These are phyloP conservation scores for Mycotypha africana DNA, from an alignment of 371 early-diverging fungal genomes.

Conservation along the genomic window DNA sequence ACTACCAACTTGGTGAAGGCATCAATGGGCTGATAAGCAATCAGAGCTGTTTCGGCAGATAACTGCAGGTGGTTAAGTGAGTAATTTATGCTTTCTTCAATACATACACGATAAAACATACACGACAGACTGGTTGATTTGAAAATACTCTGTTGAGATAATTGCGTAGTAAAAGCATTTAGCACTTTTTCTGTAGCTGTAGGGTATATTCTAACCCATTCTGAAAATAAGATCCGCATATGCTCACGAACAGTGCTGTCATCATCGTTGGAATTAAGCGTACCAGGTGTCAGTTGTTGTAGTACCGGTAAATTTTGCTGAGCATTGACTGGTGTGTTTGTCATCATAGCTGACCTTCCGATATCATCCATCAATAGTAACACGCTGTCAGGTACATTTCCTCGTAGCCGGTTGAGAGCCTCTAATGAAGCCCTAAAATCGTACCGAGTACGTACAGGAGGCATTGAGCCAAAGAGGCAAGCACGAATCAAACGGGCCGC, in stretches of 20 bases:
- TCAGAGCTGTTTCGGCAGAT: conserved; percentile 37
- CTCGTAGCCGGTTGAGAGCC: conserved; percentile 60
- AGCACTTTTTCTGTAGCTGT: conserved; percentile 71
- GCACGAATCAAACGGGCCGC: conserved; percentile 69
- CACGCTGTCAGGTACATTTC: conserved; percentile 62
- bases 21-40: conserved; percentile 74
- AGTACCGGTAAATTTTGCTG: background rate
- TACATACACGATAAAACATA: conserved; percentile 85
- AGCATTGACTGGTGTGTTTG: background rate
- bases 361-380: conserved; percentile 40
- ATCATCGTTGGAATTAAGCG: conserved; percentile 16
- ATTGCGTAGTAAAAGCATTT: conserved; percentile 58
- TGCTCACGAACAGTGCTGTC: conserved; percentile 59
- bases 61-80: conserved; percentile 61
- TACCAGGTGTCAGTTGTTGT: background rate
- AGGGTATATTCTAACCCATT: conserved; percentile 89
- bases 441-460: conserved; percentile 52
- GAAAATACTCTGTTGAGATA: conserved; percentile 76
- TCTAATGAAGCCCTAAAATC: conserved; percentile 76
- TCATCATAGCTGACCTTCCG: conserved; percentile 5
- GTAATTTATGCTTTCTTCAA: conserved; percentile 76
- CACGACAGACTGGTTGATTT: conserved; percentile 71
- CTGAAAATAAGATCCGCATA: conserved; percentile 66
- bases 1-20: conserved; percentile 81
- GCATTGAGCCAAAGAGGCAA: conserved; percentile 58